Conservation (phyloP, 306 rosid genomes). For the Delonix regia region DNA sequence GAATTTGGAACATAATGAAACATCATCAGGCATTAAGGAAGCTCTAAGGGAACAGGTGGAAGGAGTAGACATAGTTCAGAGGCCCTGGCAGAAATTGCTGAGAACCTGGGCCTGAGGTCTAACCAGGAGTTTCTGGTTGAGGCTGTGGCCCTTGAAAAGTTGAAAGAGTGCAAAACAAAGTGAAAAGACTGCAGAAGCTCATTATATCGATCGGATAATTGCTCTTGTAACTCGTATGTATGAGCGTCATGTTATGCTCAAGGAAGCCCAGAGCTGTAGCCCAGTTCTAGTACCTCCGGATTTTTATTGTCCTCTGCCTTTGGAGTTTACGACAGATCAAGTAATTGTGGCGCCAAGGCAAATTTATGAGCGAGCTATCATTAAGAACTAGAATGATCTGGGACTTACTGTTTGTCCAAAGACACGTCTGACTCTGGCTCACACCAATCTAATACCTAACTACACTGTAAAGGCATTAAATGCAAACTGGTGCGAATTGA, state of each 20-base stretch:
- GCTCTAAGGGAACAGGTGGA: slow-evolving; percentile 58
- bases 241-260: slow-evolving; percentile 51
- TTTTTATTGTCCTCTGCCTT: slow-evolving; percentile 91
- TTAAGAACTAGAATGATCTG: slow-evolving; percentile 77
- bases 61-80: slow-evolving; percentile 56
- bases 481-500: slow-evolving; percentile 78
- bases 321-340: slow-evolving; percentile 91
- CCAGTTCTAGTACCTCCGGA: slow-evolving; percentile 67
- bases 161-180: slow-evolving; percentile 76
- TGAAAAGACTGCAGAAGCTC: slow-evolving; percentile 63
- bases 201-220: slow-evolving; percentile 64
- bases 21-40: slow-evolving; percentile 51
- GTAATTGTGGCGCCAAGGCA: slow-evolving; percentile 91
- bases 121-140: slow-evolving; percentile 77
- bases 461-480: slow-evolving; percentile 72
- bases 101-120: slow-evolving; percentile 55
- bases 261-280: slow-evolving; percentile 61
- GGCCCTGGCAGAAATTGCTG: slow-evolving; percentile 53
- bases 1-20: slow-evolving; percentile 44
- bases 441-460: slow-evolving; percentile 67
- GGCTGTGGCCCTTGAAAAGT: slow-evolving; percentile 71
- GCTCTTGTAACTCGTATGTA: slow-evolving; percentile 54
- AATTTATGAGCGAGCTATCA: slow-evolving; percentile 80
- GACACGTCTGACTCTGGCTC: slow-evolving; percentile 79
- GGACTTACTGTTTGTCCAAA: slow-evolving; percentile 84